Base-by-base conservation (phyloP, 305 asterid genomes). In the Plantago coronopus region DNA sequence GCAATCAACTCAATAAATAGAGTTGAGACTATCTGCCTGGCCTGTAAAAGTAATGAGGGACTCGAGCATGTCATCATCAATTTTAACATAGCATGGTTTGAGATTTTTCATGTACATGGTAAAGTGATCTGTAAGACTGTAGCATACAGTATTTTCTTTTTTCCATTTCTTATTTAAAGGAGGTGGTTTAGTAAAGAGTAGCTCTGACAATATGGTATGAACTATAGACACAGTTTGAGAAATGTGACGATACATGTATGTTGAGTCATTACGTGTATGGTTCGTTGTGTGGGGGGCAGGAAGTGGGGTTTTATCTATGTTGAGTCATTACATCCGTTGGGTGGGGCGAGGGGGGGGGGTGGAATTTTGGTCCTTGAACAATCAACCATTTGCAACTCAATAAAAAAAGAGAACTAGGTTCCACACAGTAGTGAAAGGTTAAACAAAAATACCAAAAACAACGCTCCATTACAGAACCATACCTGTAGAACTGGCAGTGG, bases 401-500 rank as follows among this genome's bases (percentile, higher is more conserved):
- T n/a, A 16, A 29, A 23, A 29, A 23, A 45, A 20, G 63, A 13
- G 67, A 45, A 3, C 45, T 22, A 21, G 19, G 57, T 43, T 17
- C 43, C 37, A 51, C 49, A n/a, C 58, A 20, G 64, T 29, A 54
- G 48, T 49, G 11, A 16, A 57, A 4, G 21, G 64, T 7, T 1
- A 1, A 2, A 29, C 37, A 62, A 21, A 37, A 27, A 49, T n/a
- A n/a, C n/a, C n/a, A n/a, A n/a, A n/a, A n/a, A n/a, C n/a, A 25
- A 46, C 57, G 42, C 19, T 51, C 37, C 46, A 18, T 34, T 17
- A 16, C 22, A 63, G 53, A 61, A 48, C 7, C 37, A 59, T 70
- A 93, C 99, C 97, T 93, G 88, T 59, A 79, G 86, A 70, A 78
- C 91, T 66, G 68, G 78, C 70, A 74, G 69, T 61, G 86, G 87